Base-by-base conservation (phyloP, 1,284 basidiomycete genomes). In the Leccinum subrobustum region DNA sequence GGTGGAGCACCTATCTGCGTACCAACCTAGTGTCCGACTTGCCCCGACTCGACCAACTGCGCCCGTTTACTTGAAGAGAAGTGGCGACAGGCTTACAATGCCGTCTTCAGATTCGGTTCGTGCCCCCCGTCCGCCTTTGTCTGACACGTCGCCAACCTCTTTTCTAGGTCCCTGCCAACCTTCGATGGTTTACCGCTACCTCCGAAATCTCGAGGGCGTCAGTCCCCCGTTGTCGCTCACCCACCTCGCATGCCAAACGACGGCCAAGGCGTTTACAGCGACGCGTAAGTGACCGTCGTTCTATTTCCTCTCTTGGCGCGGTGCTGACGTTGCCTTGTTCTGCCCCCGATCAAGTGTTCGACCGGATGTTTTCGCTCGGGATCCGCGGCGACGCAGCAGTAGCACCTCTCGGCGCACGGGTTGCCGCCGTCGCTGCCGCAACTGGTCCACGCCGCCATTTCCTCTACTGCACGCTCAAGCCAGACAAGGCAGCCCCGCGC, bases 1-100 rank as follows among this genome's bases (percentile, higher is more conserved):
- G n/a, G 14, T 6, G 16, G 18, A 31, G 57, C 44, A 25, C 39
- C 37, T 37, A 59, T 56, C 33, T 23, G 44, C 29, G 62, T 27
- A 64, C 51, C 6, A 55, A 31, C 25, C 23, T 16, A 95, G 93
- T 92, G 92, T 62, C 70, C 84, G 0, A 88, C 90, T 14, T 98
- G 95, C 71, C 92, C 93, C 3, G 95, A 97, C 65, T 79, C 92
- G 1, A 60, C 81, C 0, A 81, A 75, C 18, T 98, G 95, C 71
- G 94, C 94, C 18, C 83, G 86, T n/a, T 76, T 91, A n/a, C 82
- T 98, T 7, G 93, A 96, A 69, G 95, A 96, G 64, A 95, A 95
- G 73, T 98, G 95, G 93, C 80, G 87, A 48, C 89, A 91, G 68
- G 94, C 93, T 0, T 95, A 96, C 70, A 83, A 87, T 56, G 85